Base-by-base conservation (phyloP, 176 grass and related monocot species). In the Triticum dicoccoides region DNA sequence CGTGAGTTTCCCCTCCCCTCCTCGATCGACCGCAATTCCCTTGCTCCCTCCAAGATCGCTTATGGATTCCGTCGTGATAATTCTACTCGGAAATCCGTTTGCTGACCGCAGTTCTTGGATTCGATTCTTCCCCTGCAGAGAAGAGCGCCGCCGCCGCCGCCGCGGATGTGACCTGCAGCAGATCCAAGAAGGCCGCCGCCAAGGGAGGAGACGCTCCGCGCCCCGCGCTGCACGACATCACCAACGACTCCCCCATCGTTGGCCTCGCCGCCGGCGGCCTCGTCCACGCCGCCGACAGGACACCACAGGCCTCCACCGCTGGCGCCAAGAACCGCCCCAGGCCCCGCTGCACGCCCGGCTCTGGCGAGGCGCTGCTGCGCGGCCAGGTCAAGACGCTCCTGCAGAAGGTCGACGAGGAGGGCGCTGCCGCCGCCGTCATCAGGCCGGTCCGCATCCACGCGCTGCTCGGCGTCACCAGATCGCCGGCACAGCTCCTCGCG, bases 241-340 rank as follows among this genome's bases (percentile, higher is more conserved):
- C 89, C 63, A 99, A 99, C 80, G 94, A 96, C 75, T 99, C 97
- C 44, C 97, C 97, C 6, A 94, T 99, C 47, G 93, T 95, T 8
- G 92, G 97, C 7, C 89, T 99, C 69, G 88, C 90, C 15, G 65
- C 80, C 8, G 90, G 73, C 24, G 76, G 71, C 77, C 87, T 91
- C 59, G 66, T n/a, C 30, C 65, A 17, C 65, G 65, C 65, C 32
- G 64, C 34, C 47, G 82, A 87, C 65, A 88, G 69, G 77, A 91
- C 87, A 1, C 77, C 83, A 5, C 74, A 56, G 25, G 74, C 74
- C 47, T 56, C 74, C 45, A 84, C 91, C 78, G 82, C 81, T 27
- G 69, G 80, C 73, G 67, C 79, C 70, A 96, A 94, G 84, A 82
- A 41, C 79, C 69, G 65, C 27, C 45, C 59, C 74, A 65, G 78